Evolutionary conservation across 768 basidiomycete genomes (phyloP).

Genomic region (Podaxis carcinomalis): DNA sequence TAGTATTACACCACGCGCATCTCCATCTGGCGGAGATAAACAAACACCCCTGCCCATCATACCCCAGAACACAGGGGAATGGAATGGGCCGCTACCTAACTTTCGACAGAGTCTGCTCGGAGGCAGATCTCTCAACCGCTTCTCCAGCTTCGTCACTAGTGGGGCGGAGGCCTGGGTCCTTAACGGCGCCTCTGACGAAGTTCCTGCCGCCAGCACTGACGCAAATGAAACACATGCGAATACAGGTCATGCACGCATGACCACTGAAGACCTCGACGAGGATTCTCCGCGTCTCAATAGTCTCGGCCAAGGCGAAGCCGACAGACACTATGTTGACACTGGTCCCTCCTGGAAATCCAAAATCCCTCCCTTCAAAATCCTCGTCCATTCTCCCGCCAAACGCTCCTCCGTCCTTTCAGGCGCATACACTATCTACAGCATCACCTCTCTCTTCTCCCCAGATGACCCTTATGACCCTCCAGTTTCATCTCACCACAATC

Average conservation of each 20-base stretch:
- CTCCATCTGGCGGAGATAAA: slow-evolving; percentile 34
- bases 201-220: background rate
- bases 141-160: slow-evolving; percentile 81
- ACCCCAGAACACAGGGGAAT: slow-evolving; percentile 71
- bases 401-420: slow-evolving; percentile 60
- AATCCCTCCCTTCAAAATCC: slow-evolving; percentile 65
- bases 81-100: slow-evolving; percentile 53
- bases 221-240: slow-evolving; percentile 16
- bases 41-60: slow-evolving; percentile 37
- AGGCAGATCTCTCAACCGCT: slow-evolving; percentile 78
- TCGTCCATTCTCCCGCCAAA: slow-evolving; percentile 82
- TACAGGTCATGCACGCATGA: slow-evolving; percentile 23
- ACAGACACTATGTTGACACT: slow-evolving; percentile 66
- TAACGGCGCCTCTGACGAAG: slow-evolving; percentile 39
- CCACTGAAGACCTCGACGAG: slow-evolving; percentile 38
- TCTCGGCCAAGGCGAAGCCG: slow-evolving; percentile 47
- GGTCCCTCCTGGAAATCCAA: slow-evolving; percentile 73
- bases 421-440: slow-evolving; percentile 69
- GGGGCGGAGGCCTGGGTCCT: slow-evolving; percentile 83
- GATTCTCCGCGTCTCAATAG: slow-evolving; percentile 23
- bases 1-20: slow-evolving; percentile 47
- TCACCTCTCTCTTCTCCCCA: slow-evolving; percentile 67
- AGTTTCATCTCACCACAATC: background rate
- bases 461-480: slow-evolving; percentile 4
- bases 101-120: slow-evolving; percentile 70